Evolutionary conservation across 176 grass and related monocot genomes (phyloP), one percentile per base, ranked within the genome.

Genomic region (Oryza glumipatula): DNA sequence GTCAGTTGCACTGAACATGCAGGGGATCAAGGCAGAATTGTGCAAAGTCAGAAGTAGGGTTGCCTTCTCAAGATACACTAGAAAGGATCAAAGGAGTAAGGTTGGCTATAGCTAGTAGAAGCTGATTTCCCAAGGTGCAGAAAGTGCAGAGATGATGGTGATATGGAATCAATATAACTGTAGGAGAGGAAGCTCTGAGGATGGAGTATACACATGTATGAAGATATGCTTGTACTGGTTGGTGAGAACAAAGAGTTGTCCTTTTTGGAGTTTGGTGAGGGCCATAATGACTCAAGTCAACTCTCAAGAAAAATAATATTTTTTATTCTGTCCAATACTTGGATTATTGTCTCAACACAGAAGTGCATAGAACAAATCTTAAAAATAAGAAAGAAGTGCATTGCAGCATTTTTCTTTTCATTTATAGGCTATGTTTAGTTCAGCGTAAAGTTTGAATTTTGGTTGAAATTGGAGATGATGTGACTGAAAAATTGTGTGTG

Each of bases 271-370:
- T 54, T 32, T 23, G 56, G 56, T 9, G 15, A 73, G 52, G 51
- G 44, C 43, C 78, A 80, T 17, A 24, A 17, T 80, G 26, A 4
- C 65, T 48, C 78, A 36, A 33, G 52, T 73, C 23, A 73, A 83
- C 70, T 83, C 60, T 61, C 69, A 15, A 26, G 11, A 26, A 41
- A 3, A 49, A 30, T 0, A 30, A 9, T 30, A 7, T 17, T 58
- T 58, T 21, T 28, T 73, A 16, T 61, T 63, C 9, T 24, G 24
- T 30, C 12, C 45, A 49, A 10, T 15, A 19, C 6, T 26, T 73
- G 45, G 23, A 49, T 30, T 74, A 17, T 47, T 46, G 11, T 46
- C 41, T 46, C 69, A 24, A 72, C 21, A 13, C 38, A 13, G 5
- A 72, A 13, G 41, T 72, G n/a, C 17, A 58, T 21, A 8, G 16